These are phyloP conservation scores for Fusarium bulbicola DNA, from an alignment of 2,329 filamentous ascomycete species.

Conservation along the genomic window DNA sequence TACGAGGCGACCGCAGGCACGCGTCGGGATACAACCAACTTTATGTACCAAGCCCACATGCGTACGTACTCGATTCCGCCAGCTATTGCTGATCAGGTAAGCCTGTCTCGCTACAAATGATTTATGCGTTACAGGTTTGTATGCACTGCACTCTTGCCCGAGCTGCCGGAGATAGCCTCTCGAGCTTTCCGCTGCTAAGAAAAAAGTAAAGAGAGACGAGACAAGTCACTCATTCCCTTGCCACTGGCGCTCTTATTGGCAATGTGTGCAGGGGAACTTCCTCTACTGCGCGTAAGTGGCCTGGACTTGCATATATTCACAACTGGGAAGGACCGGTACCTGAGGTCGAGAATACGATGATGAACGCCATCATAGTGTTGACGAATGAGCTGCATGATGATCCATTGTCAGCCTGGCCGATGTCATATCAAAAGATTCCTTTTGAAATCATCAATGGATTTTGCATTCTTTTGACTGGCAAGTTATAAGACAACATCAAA, in stretches of 20 bases:
- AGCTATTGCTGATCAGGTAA: conserved; percentile 33
- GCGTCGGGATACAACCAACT: conserved; percentile 30
- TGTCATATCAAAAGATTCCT: background rate
- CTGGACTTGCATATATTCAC: background rate
- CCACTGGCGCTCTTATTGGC: conserved; percentile 12
- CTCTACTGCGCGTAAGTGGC: conserved; percentile 16
- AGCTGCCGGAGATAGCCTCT: conserved; percentile 21
- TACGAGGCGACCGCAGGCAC: conserved; percentile 34
- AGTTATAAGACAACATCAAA: conserved; percentile 5
- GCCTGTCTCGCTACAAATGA: conserved; percentile 1
- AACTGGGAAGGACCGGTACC: conserved; percentile 5
- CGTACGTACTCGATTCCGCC: conserved; percentile 35
- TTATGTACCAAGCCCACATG: conserved; percentile 16
- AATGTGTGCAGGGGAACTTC: conserved; percentile 17
- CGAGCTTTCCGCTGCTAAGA: background rate
- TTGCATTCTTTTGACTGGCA: conserved; percentile 5
- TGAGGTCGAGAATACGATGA: conserved; percentile 14
- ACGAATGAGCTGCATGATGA: background rate
- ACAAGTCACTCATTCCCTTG: conserved; percentile 14
- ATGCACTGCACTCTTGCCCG: conserved; percentile 14
- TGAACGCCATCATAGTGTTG: conserved; percentile 19
- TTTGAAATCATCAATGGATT: background rate
- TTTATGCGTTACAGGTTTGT: conserved; percentile 1
- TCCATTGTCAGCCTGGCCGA: background rate
- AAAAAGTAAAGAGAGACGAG: conserved; percentile 11